Conservation (phyloP, 2,329 filamentous ascomycete genomes). For the Pseudocercospora crystallina region DNA sequence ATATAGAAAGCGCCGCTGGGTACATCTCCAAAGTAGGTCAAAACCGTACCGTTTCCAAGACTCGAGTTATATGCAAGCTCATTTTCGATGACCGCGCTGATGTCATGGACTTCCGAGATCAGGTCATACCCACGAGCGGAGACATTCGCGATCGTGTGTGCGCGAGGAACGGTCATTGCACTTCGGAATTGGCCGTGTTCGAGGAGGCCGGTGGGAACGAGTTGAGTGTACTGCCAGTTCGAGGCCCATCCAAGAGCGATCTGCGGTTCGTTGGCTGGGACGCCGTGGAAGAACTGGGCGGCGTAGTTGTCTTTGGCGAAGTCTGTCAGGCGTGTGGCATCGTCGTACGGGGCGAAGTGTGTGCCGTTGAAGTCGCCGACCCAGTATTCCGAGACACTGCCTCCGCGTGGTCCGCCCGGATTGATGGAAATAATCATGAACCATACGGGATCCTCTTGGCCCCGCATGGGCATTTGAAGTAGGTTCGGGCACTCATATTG, state of each 20-base stretch:
- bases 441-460: conserved; percentile 42
- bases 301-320: conserved; percentile 54
- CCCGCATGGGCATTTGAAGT: conserved; percentile 54
- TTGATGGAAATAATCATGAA: conserved; percentile 57
- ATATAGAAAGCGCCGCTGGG: conserved; percentile 55
- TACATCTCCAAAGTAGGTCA: conserved; percentile 53
- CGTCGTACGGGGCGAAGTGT: conserved; percentile 53
- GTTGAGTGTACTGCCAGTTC: conserved; percentile 59
- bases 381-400: conserved; percentile 58
- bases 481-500: conserved; percentile 67
- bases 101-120: conserved; percentile 52
- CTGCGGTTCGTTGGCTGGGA: conserved; percentile 41
- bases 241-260: conserved; percentile 58
- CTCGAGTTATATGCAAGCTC: conserved; percentile 46
- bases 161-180: conserved; percentile 54
- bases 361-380: conserved; percentile 64
- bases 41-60: conserved; percentile 51
- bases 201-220: conserved; percentile 53
- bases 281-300: conserved; percentile 56
- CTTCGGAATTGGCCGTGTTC: conserved; percentile 53
- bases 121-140: conserved; percentile 54
- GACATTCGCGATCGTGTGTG: conserved; percentile 53
- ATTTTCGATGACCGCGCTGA: conserved; percentile 48
- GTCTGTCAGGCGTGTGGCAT: conserved; percentile 32
- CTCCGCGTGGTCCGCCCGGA: conserved; percentile 58